phyloP scores from a whole-genome alignment of 345 rosid species.

The Trapa bicornis region DNA sequence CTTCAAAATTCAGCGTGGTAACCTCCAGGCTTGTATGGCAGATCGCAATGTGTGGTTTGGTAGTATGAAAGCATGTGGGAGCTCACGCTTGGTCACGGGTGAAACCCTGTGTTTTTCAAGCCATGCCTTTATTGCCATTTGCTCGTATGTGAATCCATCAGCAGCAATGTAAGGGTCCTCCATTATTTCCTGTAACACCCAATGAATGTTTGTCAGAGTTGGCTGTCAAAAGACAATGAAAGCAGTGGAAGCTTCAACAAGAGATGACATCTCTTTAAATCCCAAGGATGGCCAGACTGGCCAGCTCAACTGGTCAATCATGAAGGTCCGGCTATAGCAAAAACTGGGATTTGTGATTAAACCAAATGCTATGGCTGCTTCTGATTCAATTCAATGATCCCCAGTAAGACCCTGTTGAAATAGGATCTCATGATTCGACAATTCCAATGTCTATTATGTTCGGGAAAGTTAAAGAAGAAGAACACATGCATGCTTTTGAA shows the following conservation, averaged over 20 bases:
- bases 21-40: conserved; percentile 71
- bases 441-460: background rate
- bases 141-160: conserved; percentile 84
- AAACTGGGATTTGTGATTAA: background rate
- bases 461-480: background rate
- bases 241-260: background rate
- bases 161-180: conserved; percentile 81
- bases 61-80: conserved; percentile 31
- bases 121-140: conserved; percentile 63
- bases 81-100: conserved; percentile 55
- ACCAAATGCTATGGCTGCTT: background rate
- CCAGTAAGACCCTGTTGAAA: background rate
- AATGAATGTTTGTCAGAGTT: background rate
- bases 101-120: conserved; percentile 51
- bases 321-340: background rate
- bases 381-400: background rate
- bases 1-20: conserved; percentile 21
- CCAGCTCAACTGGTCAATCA: background rate
- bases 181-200: conserved; percentile 56
- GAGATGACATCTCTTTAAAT: background rate
- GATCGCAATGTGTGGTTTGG: conserved; percentile 59
- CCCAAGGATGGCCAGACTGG: background rate
- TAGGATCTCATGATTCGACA: background rate
- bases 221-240: no score
- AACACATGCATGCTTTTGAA: background rate